Conservation (phyloP, 441 rosid genomes). For the Metrosideros polymorpha region DNA sequence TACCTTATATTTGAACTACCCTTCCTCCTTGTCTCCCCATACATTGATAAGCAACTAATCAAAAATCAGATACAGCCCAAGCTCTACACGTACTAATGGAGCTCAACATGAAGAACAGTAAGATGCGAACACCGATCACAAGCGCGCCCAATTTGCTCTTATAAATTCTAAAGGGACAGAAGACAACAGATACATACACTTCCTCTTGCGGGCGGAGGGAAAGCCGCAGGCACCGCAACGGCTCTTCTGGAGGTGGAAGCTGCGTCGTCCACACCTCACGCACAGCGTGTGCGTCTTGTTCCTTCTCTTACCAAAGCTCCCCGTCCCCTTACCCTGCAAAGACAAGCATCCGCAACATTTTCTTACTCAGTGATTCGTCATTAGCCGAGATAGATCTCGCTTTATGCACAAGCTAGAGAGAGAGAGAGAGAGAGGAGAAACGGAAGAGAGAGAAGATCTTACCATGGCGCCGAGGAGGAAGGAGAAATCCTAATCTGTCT, state of each 20-base stretch:
- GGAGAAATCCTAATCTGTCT: background rate
- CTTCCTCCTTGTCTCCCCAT: background rate
- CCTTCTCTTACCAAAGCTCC: constrained; percentile 94
- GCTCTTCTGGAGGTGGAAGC: constrained; percentile 94
- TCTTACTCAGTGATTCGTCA: background rate
- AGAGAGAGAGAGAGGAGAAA: background rate
- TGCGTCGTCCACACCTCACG: constrained; percentile 91
- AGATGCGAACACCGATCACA: background rate
- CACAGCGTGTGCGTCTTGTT: constrained; percentile 96
- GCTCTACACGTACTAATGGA: background rate
- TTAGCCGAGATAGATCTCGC: background rate
- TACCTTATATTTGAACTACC: background rate
- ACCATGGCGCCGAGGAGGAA: background rate
- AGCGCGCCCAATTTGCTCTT: background rate
- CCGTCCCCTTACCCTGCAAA: constrained; percentile 85
- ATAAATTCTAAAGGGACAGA: background rate
- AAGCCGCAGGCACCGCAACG: constrained; percentile 80
- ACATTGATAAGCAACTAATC: background rate
- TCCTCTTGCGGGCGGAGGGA: constrained; percentile 90
- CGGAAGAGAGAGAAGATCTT: background rate
- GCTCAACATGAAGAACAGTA: background rate
- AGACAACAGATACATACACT: constrained; percentile 24
- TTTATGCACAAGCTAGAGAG: background rate
- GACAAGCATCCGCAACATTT: background rate
- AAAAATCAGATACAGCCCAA: background rate